phyloP scores from a whole-genome alignment of 768 basidiomycete genomes.

The Lactifluus piperatus region DNA sequence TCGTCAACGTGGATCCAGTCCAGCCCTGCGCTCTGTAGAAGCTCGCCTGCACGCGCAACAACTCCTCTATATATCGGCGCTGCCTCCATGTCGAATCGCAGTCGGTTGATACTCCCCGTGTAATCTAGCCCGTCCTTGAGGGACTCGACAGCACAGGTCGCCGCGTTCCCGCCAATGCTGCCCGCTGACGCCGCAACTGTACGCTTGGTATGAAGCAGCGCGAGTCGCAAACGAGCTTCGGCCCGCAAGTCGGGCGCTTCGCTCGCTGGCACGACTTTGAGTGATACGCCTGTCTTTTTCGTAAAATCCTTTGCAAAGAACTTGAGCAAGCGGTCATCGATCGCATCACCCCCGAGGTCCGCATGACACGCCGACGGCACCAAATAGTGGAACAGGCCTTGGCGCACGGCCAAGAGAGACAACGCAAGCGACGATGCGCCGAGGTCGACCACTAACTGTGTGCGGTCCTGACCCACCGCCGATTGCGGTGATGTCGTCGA shows the following conservation, averaged over 20 bases:
- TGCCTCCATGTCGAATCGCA: slow-evolving; percentile 40
- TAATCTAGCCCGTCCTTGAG: slow-evolving; percentile 92
- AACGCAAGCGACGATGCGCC: slow-evolving; percentile 67
- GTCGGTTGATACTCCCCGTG: slow-evolving; percentile 56
- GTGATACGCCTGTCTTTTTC: slow-evolving; percentile 81
- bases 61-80: slow-evolving; percentile 52
- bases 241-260: slow-evolving; percentile 66
- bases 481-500: slow-evolving; percentile 31
- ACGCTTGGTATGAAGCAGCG: slow-evolving; percentile 91
- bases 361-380: slow-evolving; percentile 37
- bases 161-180: slow-evolving; percentile 43
- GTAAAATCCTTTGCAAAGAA: slow-evolving; percentile 95
- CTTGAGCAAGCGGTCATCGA: slow-evolving; percentile 78
- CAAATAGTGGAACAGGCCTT: slow-evolving; percentile 63
- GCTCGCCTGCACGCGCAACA: slow-evolving; percentile 38
- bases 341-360: slow-evolving; percentile 53
- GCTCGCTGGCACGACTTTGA: slow-evolving; percentile 54
- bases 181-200: slow-evolving; percentile 73
- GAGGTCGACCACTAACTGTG: slow-evolving; percentile 73
- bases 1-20: slow-evolving; percentile 69
- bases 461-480: slow-evolving; percentile 49
- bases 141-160: slow-evolving; percentile 87
- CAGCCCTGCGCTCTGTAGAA: slow-evolving; percentile 43
- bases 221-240: slow-evolving; percentile 86
- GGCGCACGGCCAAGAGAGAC: slow-evolving; percentile 61